Evolutionary conservation across 139 green algal genomes (phyloP).

Genomic region (Micractinium conductrix): DNA sequence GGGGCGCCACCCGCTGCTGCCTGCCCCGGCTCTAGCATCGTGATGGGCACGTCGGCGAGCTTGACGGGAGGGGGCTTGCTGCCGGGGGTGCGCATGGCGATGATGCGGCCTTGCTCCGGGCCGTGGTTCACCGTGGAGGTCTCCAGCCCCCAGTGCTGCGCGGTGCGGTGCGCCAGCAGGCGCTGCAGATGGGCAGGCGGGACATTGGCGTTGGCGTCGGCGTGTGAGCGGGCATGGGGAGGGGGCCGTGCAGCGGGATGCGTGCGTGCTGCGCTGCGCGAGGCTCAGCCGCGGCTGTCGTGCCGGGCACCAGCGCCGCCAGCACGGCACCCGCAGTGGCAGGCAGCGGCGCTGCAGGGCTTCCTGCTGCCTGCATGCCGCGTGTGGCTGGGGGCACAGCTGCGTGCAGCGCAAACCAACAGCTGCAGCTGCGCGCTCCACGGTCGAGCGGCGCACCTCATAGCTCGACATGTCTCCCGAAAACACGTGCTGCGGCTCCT

Average conservation of each 20-base stretch:
- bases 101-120: slow-evolving; percentile 46
- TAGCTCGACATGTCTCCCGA: slow-evolving; percentile 48
- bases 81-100: slow-evolving; percentile 17
- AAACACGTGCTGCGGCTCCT: slow-evolving; percentile 35
- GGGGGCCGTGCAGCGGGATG: too few relatives aligned
- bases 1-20: too few relatives aligned
- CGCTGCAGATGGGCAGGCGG: slow-evolving; percentile 30
- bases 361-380: too few relatives aligned
- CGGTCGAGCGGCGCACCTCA: slow-evolving; percentile 38
- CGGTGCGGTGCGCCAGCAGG: slow-evolving; percentile 53
- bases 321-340: too few relatives aligned
- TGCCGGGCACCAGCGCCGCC: too few relatives aligned
- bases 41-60: slow-evolving; percentile 27
- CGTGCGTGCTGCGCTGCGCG: too few relatives aligned
- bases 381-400: background rate
- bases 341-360: too few relatives aligned
- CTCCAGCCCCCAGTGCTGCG: slow-evolving; percentile 64
- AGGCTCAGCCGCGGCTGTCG: too few relatives aligned
- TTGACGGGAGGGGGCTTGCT: slow-evolving; percentile 11
- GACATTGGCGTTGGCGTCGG: too few relatives aligned
- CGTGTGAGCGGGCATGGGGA: too few relatives aligned
- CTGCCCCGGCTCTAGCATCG: slow-evolving; percentile 10
- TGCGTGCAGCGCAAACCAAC: too few relatives aligned
- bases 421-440: too few relatives aligned
- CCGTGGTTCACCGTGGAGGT: slow-evolving; percentile 54